These are phyloP conservation scores for Incumbomyces delicatus DNA, from an alignment of 2,329 filamentous ascomycete genomes.

Conservation along the genomic window DNA sequence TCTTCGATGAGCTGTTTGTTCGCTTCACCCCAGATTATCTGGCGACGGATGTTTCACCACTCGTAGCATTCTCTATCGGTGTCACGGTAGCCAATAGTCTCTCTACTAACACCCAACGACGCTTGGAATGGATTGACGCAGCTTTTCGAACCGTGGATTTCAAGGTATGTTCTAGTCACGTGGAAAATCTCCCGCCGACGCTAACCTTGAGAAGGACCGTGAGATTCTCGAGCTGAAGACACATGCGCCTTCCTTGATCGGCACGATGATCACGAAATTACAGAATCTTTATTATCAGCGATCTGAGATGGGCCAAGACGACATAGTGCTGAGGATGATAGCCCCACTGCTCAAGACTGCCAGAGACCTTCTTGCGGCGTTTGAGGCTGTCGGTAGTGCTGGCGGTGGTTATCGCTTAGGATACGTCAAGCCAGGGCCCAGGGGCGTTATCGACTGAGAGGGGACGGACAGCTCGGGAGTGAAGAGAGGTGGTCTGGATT, in stretches of 20 bases:
- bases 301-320: constrained; percentile 42
- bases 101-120: constrained; percentile 42
- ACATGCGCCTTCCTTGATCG: constrained; percentile 18
- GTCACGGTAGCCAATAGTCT: constrained; percentile 52
- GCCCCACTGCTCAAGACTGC: constrained; percentile 36
- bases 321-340: constrained; percentile 44
- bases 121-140: constrained; percentile 50
- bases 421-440: background rate
- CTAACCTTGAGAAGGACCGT: constrained; percentile 17
- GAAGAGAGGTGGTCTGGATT: too few relatives aligned
- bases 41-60: constrained; percentile 40
- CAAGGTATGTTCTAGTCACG: constrained; percentile 33
- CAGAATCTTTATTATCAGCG: constrained; percentile 42
- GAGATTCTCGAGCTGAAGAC: constrained; percentile 19
- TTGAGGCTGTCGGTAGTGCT: background rate
- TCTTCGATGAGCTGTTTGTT: constrained; percentile 55
- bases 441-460: background rate
- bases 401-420: too few relatives aligned
- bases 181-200: background rate
- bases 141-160: constrained; percentile 47
- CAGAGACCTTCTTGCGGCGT: constrained; percentile 22
- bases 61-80: constrained; percentile 51
- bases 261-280: constrained; percentile 43
- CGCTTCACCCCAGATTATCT: constrained; percentile 49
- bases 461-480: too few relatives aligned